Conservation (phyloP, 306 rosid genomes). For the Dryas alaskensis region DNA sequence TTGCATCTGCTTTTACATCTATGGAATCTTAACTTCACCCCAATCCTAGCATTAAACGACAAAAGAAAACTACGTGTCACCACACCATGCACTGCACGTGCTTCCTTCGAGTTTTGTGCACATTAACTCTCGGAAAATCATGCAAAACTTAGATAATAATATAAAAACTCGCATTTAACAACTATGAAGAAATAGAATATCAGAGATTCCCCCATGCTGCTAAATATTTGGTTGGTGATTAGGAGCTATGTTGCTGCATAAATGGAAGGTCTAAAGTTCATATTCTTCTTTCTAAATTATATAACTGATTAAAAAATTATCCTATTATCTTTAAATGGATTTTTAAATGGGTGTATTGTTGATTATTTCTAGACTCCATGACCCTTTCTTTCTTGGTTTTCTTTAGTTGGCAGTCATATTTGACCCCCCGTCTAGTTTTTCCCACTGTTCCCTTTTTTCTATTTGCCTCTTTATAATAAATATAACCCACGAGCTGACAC, state of each 20-base stretch:
- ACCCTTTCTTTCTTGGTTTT: conserved; percentile 27
- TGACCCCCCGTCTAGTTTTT: conserved; percentile 15
- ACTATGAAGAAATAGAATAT: conserved; percentile 21
- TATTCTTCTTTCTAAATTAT: background rate
- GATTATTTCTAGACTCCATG: conserved; percentile 2
- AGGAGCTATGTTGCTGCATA: background rate
- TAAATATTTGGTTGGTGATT: background rate
- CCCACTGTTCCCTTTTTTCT: conserved; percentile 1
- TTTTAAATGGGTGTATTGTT: background rate
- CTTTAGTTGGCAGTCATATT: conserved; percentile 6
- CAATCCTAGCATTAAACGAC: conserved; percentile 57
- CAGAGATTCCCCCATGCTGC: conserved; percentile 36
- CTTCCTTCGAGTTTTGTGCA: conserved; percentile 40
- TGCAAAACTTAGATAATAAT: conserved; percentile 14
- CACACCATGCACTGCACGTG: conserved; percentile 60
- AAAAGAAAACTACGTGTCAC: conserved; percentile 41
- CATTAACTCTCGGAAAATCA: conserved; percentile 31
- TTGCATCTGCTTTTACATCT: conserved; percentile 34
- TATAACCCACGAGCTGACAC: conserved; percentile 8
- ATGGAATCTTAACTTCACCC: conserved; percentile 52
- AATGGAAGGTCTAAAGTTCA: background rate
- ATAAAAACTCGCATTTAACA: conserved; percentile 3
- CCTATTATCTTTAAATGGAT: background rate
- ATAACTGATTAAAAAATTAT: background rate
- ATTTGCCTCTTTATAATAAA: conserved; percentile 7